Evolutionary conservation across 2,329 filamentous ascomycete genomes (phyloP), one percentile per base, ranked within the genome.

Genomic region (Ophiosphaerella korrae): DNA sequence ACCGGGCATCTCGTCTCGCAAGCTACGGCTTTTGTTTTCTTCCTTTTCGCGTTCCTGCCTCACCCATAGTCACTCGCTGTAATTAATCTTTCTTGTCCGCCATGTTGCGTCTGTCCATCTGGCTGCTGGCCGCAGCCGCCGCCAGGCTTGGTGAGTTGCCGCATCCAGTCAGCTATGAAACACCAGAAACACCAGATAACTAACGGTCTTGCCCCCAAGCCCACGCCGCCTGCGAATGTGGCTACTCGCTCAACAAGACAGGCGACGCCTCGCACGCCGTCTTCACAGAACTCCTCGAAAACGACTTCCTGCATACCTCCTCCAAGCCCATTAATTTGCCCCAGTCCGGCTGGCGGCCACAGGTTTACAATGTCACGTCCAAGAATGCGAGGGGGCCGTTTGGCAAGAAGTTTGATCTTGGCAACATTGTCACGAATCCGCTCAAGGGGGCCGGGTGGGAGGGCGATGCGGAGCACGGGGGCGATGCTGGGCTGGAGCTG

Each of bases 281-380:
- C 45, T 92, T 89, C 68, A 90, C 87, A 2, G 85, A 92, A 52
- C 67, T 85, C 9, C 72, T 90, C 44, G 88, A 92, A 66, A 87
- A 87, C 16, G 86, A 92, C 73, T 92, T 92, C 66, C 75, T 85
- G 3, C 82, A 83, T 52, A 66, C 83, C 33, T 74, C 84, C 40
- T 73, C 77, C 13, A 63, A 75, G 11, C 14, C 44, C 13, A 24
- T 46, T 4, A 77, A 84, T 58, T 75, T 80, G 2, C 63, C 58
- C 32, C 44, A 57, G 12, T 53, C 62, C 23, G 81, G 86, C 56
- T 93, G 89, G 89, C 68, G 75, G 23, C 78, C 82, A 12, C 88
- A 92, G 68, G 78, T 80, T 24, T 92, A 88, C 75, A 86, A 86
- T 63, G 79, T 88, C 44, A 81, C 82, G 7, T 76, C 79, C n/a